Percentiles rank a stretch among this genome's conserved stretches.
Evolutionary conservation across 257 asterid genomes (phyloP).

Genomic region (Ligustrum vulgare): DNA sequence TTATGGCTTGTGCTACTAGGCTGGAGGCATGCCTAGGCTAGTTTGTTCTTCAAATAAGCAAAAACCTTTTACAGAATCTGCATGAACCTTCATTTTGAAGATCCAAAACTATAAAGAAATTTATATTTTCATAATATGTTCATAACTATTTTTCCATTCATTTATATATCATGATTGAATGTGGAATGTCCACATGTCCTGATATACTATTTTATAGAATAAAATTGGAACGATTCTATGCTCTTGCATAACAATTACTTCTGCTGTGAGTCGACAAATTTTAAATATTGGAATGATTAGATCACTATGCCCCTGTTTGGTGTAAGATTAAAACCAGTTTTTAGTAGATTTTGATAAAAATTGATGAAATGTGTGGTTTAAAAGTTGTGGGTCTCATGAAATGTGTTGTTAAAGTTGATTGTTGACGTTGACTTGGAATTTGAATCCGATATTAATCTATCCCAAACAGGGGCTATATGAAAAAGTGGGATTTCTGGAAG

Average conservation of each 20-base stretch:
- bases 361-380: too few relatives aligned
- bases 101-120: neutral
- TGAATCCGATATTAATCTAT: too few relatives aligned
- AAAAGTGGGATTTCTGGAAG: neutral
- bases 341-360: too few relatives aligned
- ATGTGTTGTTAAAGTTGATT: too few relatives aligned
- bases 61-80: neutral
- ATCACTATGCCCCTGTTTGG: neutral
- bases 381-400: too few relatives aligned
- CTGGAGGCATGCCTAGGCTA: conserved; percentile 17
- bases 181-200: neutral
- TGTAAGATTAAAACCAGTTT: too few relatives aligned
- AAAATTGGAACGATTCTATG: neutral
- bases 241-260: neutral
- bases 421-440: too few relatives aligned
- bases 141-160: neutral
- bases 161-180: neutral
- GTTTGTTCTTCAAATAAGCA: conserved; percentile 1
- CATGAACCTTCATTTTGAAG: conserved; percentile 7
- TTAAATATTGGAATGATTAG: neutral
- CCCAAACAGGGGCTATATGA: neutral
- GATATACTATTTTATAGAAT: neutral
- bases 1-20: neutral
- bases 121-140: neutral
- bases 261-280: neutral